Evolutionary conservation across 495 filamentous ascomycete species (phyloP), one percentile per base, ranked within the genome.

Genomic region (Mytilinidion resinicola): DNA sequence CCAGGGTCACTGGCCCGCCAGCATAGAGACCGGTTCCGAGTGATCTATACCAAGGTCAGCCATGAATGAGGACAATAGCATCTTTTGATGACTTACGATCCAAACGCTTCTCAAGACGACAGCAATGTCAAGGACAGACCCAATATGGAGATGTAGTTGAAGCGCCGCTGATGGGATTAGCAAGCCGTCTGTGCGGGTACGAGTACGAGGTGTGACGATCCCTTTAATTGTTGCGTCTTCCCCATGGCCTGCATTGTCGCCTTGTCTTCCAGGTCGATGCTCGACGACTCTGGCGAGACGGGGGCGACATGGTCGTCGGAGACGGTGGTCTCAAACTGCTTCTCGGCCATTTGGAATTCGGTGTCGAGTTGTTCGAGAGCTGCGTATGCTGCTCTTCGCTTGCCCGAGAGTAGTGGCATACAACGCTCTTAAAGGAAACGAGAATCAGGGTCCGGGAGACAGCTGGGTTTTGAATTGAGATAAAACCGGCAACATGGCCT

Each of bases 1-100:
- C 61, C 52, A 74, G 60, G 19, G 67, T 51, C 9, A 67, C 49
- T n/a, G 72, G 70, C 15, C 72, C 72, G 25, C 72, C 72, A 59
- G 39, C 39, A 42, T 42, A 42, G 8, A 17, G 39, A 12, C 39
- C 11, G 17, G 11, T 14, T 17, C 39, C 11, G 17, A 42, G 17
- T 2, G 39, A 14, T 17, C 17, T 42, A 8, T 42, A 17, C 39
- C 11, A 17, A 9, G 9, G 39, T 42, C 39, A 42, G 17, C 17
- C 11, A 42, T 8, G 17, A 42, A 17, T 9, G 39, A 42, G 3
- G 4, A 17, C 1, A 14, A 42, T 4, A 17, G 39, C 39, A 17
- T 1, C 17, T 2, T 9, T 3, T 14, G 39, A 3, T 2, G 39
- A 42, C 39, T 9, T 17, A 42, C 39, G 39, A 42, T 12, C 39